Conservation (phyloP, 176 grass and related monocot genomes). For the Ensete glaucum region DNA sequence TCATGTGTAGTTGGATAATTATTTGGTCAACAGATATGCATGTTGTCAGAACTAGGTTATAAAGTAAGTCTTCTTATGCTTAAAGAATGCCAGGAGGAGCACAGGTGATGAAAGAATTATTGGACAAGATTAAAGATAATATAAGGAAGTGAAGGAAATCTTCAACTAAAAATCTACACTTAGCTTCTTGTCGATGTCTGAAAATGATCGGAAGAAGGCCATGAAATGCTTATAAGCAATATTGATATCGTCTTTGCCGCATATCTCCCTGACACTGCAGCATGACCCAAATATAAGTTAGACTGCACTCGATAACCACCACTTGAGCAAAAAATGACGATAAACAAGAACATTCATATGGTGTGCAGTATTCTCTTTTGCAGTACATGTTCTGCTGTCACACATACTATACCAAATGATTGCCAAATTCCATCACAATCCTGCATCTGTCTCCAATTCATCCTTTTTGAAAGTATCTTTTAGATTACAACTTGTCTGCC, state of each 20-base stretch:
- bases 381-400: not conserved
- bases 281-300: not conserved
- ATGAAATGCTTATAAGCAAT: conserved; percentile 67
- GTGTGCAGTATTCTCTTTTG: not conserved
- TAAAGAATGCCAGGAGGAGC: not conserved
- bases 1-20: too few relatives aligned
- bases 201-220: conserved; percentile 74
- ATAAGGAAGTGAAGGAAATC: not conserved
- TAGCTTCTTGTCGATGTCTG: conserved; percentile 59
- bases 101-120: not conserved
- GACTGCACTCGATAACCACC: not conserved
- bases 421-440: not conserved
- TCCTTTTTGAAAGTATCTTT: too few relatives aligned
- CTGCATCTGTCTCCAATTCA: too few relatives aligned
- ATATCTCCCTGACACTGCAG: conserved; percentile 80
- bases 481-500: too few relatives aligned
- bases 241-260: conserved; percentile 78
- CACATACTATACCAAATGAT: not conserved
- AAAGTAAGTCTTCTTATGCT: too few relatives aligned
- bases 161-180: conserved; percentile 55
- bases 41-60: too few relatives aligned
- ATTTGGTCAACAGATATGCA: too few relatives aligned
- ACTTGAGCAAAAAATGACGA: not conserved
- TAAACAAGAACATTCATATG: not conserved
- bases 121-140: not conserved